Percentiles rank a stretch among this genome's conserved stretches.
Conservation (phyloP, 106 monocot species). For the Phalaenopsis equestris region DNA sequence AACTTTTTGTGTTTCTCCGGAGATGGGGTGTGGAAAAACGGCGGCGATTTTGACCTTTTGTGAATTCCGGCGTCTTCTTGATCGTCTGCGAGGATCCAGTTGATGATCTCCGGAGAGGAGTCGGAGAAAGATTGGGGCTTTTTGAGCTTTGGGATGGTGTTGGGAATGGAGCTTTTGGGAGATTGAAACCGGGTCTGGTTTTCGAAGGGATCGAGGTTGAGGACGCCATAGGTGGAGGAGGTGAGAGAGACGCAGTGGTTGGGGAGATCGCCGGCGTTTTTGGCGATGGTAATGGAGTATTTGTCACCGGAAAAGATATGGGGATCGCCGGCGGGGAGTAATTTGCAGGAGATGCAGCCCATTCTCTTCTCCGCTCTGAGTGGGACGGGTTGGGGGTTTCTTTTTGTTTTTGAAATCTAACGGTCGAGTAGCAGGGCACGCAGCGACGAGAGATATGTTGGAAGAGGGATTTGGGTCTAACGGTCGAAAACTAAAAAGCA, state of each 20-base stretch:
- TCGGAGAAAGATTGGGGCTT: constrained; percentile 7
- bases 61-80: constrained; percentile 23
- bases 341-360: constrained; percentile 79
- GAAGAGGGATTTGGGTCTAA: constrained; percentile 5
- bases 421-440: constrained; percentile 1
- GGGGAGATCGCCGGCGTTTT: background rate
- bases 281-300: background rate
- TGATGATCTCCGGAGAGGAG: constrained; percentile 47
- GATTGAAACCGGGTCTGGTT: background rate
- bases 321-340: constrained; percentile 17
- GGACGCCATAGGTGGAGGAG: constrained; percentile 75
- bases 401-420: constrained; percentile 23
- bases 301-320: background rate
- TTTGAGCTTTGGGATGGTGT: constrained; percentile 1
- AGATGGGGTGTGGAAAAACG: background rate
- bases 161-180: background rate
- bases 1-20: constrained; percentile 14
- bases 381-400: background rate
- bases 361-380: constrained; percentile 11
- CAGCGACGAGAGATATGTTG: background rate
- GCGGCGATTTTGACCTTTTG: constrained; percentile 8
- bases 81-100: constrained; percentile 50
- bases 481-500: constrained; percentile 10
- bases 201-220: constrained; percentile 39
- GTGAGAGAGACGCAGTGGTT: constrained; percentile 79